Evolutionary conservation across 768 basidiomycete genomes (phyloP), one percentile per base, ranked within the genome.

Genomic region (Pisolithus sp.): DNA sequence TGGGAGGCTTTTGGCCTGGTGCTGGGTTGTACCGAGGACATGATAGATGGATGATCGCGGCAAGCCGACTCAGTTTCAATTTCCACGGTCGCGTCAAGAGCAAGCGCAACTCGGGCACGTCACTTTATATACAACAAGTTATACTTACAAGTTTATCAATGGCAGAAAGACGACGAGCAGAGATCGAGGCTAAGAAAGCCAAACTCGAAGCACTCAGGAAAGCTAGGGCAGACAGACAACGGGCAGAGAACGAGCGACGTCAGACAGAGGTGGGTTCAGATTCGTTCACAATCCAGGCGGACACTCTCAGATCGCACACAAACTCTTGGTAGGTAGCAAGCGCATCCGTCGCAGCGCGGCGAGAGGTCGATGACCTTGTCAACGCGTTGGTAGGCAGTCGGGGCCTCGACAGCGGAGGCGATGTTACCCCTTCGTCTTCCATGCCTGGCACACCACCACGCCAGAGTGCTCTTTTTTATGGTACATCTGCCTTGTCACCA

Each of bases 171-270:
- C 78, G 91, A 46, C 73, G 89, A 63, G 83, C 84, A 62, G 93
- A 96, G 71, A 88, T 97, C 53, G 92, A 93, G 68, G 89, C 85
- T 23, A 98, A 97, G 71, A 75, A 85, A 55, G 81, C 83, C 10
- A 93, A 92, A 68, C 83, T 97, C 31, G 89, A 83, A 46, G 90
- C 91, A 56, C 76, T 96, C 36, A 77, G 89, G 50, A 80, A 85
- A 66, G 86, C 85, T 5, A 79, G 92, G 42, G 83, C 82, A 34
- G 82, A 87, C 56, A 72, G 86, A 59, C 78, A 83, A 60, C 79
- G 73, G 52, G 75, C 71, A 51, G 82, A 80, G 45, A 70, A 68
- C 21, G 76, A 80, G 43, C 57, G 66, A 49, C 63, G 58, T 7
- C 62, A 58, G 40, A 51, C 62, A 37, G 62, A 65, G 53, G 66